phyloP scores from a whole-genome alignment of 1,284 basidiomycete genomes.

The Ustilago curta region DNA sequence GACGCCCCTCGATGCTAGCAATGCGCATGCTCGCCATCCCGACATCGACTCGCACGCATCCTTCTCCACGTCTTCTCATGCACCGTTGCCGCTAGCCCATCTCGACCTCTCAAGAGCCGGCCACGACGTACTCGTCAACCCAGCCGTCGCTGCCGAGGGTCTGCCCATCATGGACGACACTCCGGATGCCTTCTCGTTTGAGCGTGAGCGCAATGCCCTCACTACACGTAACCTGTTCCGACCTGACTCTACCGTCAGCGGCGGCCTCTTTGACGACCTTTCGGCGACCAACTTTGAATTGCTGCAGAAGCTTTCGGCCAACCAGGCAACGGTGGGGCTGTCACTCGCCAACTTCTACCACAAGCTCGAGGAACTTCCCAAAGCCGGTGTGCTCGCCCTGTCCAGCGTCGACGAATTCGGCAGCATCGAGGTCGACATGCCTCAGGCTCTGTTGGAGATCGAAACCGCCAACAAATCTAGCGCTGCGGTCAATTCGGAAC shows the following conservation, averaged over 20 bases:
- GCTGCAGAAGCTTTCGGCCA: slow-evolving; percentile 50
- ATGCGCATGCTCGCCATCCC: slow-evolving; percentile 6
- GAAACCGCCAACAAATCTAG: slow-evolving; percentile 43
- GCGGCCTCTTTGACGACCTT: slow-evolving; percentile 51
- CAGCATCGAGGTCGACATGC: slow-evolving; percentile 43
- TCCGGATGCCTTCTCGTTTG: slow-evolving; percentile 35
- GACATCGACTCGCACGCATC: not conserved
- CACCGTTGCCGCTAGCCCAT: slow-evolving; percentile 1
- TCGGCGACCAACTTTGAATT: slow-evolving; percentile 57
- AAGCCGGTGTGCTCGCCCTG: slow-evolving; percentile 49
- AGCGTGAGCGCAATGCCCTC: slow-evolving; percentile 36
- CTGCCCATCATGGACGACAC: slow-evolving; percentile 18
- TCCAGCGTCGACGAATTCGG: slow-evolving; percentile 33
- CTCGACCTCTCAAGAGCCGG: slow-evolving; percentile 16
- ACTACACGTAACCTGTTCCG: slow-evolving; percentile 34
- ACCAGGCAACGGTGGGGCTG: slow-evolving; percentile 23
- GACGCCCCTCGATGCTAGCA: slow-evolving; percentile 22
- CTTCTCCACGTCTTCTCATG: not conserved
- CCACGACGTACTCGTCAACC: slow-evolving; percentile 11
- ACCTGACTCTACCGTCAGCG: slow-evolving; percentile 24
- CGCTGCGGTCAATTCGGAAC: slow-evolving; percentile 52
- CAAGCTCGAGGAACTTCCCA: slow-evolving; percentile 59
- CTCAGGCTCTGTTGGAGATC: slow-evolving; percentile 36
- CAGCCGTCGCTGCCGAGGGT: slow-evolving; percentile 9
- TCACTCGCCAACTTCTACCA: slow-evolving; percentile 52